Base-by-base conservation (phyloP, 2,329 filamentous ascomycete species). In the Cryphonectria naterciae region DNA sequence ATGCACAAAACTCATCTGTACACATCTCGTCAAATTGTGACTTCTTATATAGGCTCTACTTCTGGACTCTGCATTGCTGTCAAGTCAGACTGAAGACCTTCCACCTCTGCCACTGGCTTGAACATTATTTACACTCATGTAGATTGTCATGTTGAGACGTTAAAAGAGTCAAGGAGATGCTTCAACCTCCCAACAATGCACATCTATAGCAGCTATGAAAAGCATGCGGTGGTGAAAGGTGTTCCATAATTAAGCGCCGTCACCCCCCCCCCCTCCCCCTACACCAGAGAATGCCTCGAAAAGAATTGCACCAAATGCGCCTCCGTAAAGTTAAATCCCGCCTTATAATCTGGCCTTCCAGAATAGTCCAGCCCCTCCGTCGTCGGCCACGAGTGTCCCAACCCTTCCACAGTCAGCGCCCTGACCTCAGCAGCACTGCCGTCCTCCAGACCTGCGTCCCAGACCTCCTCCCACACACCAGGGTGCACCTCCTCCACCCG, bases 231-330 rank as follows among this genome's bases (percentile, higher is more conserved):
- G 52, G n/a, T 8, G 4, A 25, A 58, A 19, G 6, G 13, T 25
- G 4, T 28, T 17, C 25, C 2, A 15, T 17, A 10, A 22, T 32
- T 4, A 32, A 32, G 32, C 32, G 32, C 32, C 32, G 17, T n/a
- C n/a, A n/a, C n/a, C n/a, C n/a, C n/a, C n/a, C 19, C 35, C 15
- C 4, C 22, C 25, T 46, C 37, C 37, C 10, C n/a, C 39, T 69
- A 70, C 17, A 19, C 68, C 37, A 74, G 67, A 19, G 70, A 68
- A 64, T 75, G 73, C 32, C 70, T 69, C n/a, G 74, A 74, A 46
- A 74, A 75, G 66, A 75, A 75, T 5, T 74, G 71, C 43, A 74
- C 67, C 52, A 75, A 41, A 61, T 75, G 73, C 64, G 73, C 72
- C 43, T 62, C 73, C 17, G 74, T 75, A 37, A 75, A 68, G 52